Percentiles rank a stretch among this genome's conserved stretches.
Conservation (phyloP, 257 asterid genomes). For the Handroanthus guayacan region DNA sequence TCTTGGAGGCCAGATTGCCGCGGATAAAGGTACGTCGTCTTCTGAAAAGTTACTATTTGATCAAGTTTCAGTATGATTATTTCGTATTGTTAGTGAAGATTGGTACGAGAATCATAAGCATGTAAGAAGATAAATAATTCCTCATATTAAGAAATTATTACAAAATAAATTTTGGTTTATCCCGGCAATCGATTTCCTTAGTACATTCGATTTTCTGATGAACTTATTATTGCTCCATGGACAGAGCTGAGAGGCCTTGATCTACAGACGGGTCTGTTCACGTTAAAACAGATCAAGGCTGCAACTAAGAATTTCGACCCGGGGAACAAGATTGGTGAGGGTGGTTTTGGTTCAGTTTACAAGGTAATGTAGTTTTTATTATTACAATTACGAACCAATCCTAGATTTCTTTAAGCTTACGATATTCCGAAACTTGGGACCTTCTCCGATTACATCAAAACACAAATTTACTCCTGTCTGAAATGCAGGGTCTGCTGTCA, state of each 20-base stretch:
- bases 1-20: constrained; percentile 55
- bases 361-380: constrained; percentile 56
- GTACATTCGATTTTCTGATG: constrained; percentile 23
- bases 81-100: constrained; percentile 3
- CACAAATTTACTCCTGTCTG: not conserved
- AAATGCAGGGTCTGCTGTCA: constrained; percentile 65
- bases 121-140: not conserved
- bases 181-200: not conserved
- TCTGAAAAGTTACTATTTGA: constrained; percentile 8
- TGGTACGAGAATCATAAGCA: not conserved
- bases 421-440: not conserved
- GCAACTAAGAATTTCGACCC: constrained; percentile 89
- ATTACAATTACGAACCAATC: not conserved
- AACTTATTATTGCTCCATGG: constrained; percentile 25
- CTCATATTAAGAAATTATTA: not conserved
- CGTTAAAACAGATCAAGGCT: constrained; percentile 76
- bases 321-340: constrained; percentile 89
- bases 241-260: constrained; percentile 86
- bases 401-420: too few relatives aligned
- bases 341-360: constrained; percentile 91
- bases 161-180: not conserved
- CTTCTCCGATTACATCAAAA: constrained; percentile 15
- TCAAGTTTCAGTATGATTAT: not conserved
- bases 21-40: constrained; percentile 61
- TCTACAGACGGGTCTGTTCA: constrained; percentile 79